Base-by-base conservation (phyloP, 768 basidiomycete species). In the Russula compacta region DNA sequence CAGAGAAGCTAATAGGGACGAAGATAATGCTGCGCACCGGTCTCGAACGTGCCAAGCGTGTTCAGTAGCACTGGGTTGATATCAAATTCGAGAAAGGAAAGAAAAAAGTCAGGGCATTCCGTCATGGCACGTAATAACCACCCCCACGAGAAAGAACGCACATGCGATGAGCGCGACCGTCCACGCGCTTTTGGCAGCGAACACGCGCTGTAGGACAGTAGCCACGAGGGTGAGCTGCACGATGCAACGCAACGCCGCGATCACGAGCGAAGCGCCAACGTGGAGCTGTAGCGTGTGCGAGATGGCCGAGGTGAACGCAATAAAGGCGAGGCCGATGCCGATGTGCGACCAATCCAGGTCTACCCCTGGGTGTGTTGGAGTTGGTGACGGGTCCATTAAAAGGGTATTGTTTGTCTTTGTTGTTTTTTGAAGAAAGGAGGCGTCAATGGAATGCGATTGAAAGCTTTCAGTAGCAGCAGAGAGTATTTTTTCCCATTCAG, bases 201-300 rank as follows among this genome's bases (percentile, higher is more conserved):
- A 93, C 4, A 94, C 86, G 35, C 78, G 78, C 62, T 87, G 82
- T 21, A 93, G 71, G 8, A 92, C 68, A 24, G 83, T 73, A 0
- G 84, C 87, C 61, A 94, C 86, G 14, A 91, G 71, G 15, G 83
- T 81, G 21, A 95, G 81, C 73, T 95, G 92, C 9, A 87, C 73
- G 19, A 89, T 75, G 70, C 92, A 95, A 71, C 92, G 76, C 46
- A 84, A 58, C 0, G 89, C 84, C 0, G 90, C 83, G 8, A 84
- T 80, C 21, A 89, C 67, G 24, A 95, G 79, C 6, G 85, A 84
- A 0, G 76, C 71, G 0, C 85, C 88, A 47, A 93, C 77, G 2
- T 83, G 87, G 19, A 95, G 81, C 5, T 83, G 77, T 61, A 92
- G 80, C 1, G 76, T 64, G 6, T 77, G 73, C 2, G 92, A 92